Evolutionary conservation across 441 rosid genomes (phyloP), one percentile per base, ranked within the genome.

Genomic region (Mallotus repandus): DNA sequence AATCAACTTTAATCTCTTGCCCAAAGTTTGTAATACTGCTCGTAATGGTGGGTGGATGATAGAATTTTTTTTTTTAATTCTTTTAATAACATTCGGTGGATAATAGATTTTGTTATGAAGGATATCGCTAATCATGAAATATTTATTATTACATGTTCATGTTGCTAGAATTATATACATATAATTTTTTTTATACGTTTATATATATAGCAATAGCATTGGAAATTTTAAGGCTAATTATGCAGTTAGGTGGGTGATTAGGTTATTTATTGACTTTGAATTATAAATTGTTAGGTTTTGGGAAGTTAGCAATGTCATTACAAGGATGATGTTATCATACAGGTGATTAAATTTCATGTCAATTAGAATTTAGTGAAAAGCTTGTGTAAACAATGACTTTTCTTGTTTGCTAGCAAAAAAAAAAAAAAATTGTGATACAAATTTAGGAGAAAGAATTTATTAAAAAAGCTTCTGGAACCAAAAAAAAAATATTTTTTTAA

Each of bases 1-100:
- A 56, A n/a, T 72, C 45, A 1, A 59, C 38, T 16, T 25, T 41
- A 54, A 50, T 68, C 71, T 2, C 66, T 60, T 63, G 50, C 38
- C 58, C 32, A 60, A 41, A 35, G 67, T 64, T 57, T 25, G 64
- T 65, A 2, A 50, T 50, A 4, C 16, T 50, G 15, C 16, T 50
- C 18, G 55, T 12, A 5, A 16, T 9, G 11, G 52, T 9, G 15
- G 52, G 7, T 38, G 41, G 41, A 38, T 38, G 41, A 38, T 38
- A 4, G 41, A 38, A 38, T 4, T 38, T 38, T 38, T 38, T 6
- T 6, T 38, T 1, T 29, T 29, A 1, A 29, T 38, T 38, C 5
- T 38, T 38, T 38, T 38, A 38, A 38, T 38, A 38, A 38, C 41
- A 38, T 38, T 38, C 41, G 41, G 41, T 38, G 41, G 41, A 38